These are phyloP conservation scores for Coemansia sp. DNA, from an alignment of 192 early-diverging fungal species.

Conservation along the genomic window DNA sequence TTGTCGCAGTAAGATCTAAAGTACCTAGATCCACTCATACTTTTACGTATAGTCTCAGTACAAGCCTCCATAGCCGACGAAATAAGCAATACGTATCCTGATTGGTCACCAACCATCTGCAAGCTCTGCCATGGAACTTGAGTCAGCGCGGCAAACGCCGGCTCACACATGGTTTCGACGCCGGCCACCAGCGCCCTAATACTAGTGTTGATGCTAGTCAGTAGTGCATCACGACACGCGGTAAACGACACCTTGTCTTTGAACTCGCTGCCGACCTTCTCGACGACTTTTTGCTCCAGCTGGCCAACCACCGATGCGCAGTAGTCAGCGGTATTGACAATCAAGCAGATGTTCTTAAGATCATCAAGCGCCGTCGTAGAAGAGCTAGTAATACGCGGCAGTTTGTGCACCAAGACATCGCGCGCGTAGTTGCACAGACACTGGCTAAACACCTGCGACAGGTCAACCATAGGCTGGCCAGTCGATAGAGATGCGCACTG, in stretches of 20 bases:
- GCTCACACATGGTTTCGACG: constrained; percentile 70
- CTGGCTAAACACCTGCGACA: constrained; percentile 80
- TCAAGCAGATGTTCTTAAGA: constrained; percentile 72
- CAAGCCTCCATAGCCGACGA: constrained; percentile 62
- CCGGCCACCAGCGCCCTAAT: constrained; percentile 72
- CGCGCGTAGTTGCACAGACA: constrained; percentile 79
- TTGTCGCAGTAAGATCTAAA: constrained; percentile 92
- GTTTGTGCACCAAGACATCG: constrained; percentile 70
- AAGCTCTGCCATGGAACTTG: constrained; percentile 80
- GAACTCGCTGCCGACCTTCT: constrained; percentile 75
- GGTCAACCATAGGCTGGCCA: constrained; percentile 84
- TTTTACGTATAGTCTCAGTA: constrained; percentile 63
- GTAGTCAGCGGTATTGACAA: constrained; percentile 96
- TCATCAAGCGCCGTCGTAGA: constrained; percentile 68
- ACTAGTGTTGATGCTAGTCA: constrained; percentile 65
- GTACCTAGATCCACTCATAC: constrained; percentile 75
- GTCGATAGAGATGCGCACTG: constrained; percentile 87
- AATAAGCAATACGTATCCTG: constrained; percentile 77
- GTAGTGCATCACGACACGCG: constrained; percentile 76
- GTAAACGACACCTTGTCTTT: constrained; percentile 73
- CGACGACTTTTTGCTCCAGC: constrained; percentile 90
- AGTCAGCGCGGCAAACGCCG: constrained; percentile 73
- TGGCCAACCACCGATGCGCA: constrained; percentile 81
- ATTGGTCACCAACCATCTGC: constrained; percentile 94
- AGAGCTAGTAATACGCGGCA: constrained; percentile 66